Base-by-base conservation (phyloP, 306 rosid genomes). In the Delonix regia region DNA sequence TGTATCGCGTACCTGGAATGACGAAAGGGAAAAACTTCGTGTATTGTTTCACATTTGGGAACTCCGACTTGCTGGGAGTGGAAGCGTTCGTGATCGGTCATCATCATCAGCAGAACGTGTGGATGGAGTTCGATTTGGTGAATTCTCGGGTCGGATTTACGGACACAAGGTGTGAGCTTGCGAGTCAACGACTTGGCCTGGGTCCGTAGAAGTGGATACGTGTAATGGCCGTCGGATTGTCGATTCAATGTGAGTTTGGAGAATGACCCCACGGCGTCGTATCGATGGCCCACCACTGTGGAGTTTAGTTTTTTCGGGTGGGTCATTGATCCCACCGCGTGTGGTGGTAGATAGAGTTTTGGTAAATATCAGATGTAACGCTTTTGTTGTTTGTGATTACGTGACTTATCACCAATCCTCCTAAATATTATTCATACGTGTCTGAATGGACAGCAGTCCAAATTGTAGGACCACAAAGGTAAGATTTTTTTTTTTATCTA, bases 91-190 rank as follows among this genome's bases (percentile, higher is more conserved):
- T 94, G 66, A 90, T 94, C 71, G 98, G 97, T 0, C 91, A 94
- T 51, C 86, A 94, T 77, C 98, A 94, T 48, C 98, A 94, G 74
- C 97, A 90, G 52, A 91, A 94, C 71, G 79, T 94, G 87, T 94
- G 98, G 98, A 87, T 91, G 93, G 98, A 94, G 76, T 94, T 91
- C 64, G 98, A 94, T 73, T 47, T 91, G 78, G 92, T 36, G 44
- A 91, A 85, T 44, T 88, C 92, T 3, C 86, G 98, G 71, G 86
- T 94, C 45, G 97, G 98, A 56, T 88, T 94, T 61, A 93, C 88
- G 3, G 85, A 85, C 39, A 82, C 90, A 3, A 86, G 80, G 62
- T 94, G 98, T 68, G 91, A 91, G 6, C 89, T 88, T 6, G 97
- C 92, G 0, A 78, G 93, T 86, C 88, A 86, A 84, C 82, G 85